phyloP scores from a whole-genome alignment of 2,329 filamentous ascomycete genomes.

The Nothophaeocryptopus gaeumannii region DNA sequence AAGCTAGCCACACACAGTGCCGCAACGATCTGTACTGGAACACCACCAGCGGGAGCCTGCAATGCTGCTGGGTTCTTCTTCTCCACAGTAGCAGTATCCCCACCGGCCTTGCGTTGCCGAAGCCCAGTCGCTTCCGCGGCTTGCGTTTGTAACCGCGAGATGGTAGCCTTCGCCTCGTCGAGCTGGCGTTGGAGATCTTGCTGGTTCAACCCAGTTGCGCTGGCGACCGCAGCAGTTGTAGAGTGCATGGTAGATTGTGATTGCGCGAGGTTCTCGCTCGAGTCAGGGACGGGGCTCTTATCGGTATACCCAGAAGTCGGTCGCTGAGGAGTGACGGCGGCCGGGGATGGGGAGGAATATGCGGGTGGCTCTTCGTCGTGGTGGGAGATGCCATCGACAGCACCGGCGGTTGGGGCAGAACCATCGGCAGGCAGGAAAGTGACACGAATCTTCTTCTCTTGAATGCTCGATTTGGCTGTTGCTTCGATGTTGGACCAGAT shows the following conservation, averaged over 20 bases:
- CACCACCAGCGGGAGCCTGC: conserved; percentile 57
- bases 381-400: conserved; percentile 30
- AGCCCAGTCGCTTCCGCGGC: conserved; percentile 60
- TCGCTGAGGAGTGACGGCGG: conserved; percentile 48
- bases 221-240: conserved; percentile 43
- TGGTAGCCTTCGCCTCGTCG: conserved; percentile 69
- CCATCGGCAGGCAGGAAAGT: conserved; percentile 70
- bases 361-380: conserved; percentile 47
- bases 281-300: conserved; percentile 35
- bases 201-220: conserved; percentile 49
- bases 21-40: conserved; percentile 82
- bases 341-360: conserved; percentile 56
- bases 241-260: conserved; percentile 38
- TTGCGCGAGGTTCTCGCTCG: conserved; percentile 26
- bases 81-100: conserved; percentile 16
- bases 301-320: conserved; percentile 20
- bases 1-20: conserved; percentile 85
- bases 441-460: conserved; percentile 95
- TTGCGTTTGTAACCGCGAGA: conserved; percentile 65
- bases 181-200: conserved; percentile 72
- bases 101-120: conserved; percentile 67
- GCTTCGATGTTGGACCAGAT: conserved; percentile 77
- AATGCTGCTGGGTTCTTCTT: conserved; percentile 21
- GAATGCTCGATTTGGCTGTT: conserved; percentile 70
- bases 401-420: conserved; percentile 29